Conservation (phyloP, 2,329 filamentous ascomycete species). For the Trichoderma oligosporum region DNA sequence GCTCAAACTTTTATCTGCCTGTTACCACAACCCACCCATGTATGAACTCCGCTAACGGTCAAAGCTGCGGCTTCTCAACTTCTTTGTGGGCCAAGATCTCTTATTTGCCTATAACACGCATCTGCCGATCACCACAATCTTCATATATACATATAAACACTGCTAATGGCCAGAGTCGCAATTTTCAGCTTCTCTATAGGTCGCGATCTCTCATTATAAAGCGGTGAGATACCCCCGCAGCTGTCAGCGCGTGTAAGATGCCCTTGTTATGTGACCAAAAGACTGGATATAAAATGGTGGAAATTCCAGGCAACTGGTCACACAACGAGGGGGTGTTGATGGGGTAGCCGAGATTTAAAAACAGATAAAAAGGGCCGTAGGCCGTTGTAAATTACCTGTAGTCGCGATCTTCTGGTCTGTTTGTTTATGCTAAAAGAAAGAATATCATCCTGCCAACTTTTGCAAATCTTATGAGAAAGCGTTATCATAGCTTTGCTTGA, state of each 20-base stretch:
- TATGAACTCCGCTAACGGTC: background rate
- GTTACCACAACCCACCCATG: background rate
- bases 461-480: background rate
- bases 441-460: background rate
- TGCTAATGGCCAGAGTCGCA: background rate
- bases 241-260: background rate
- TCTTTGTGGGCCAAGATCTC: background rate
- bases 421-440: too few species aligned
- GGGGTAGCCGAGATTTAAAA: background rate
- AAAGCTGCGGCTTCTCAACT: background rate
- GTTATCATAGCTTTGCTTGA: background rate
- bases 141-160: background rate
- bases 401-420: too few species aligned
- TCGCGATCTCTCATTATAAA: background rate
- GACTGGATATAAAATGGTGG: background rate
- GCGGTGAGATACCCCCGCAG: background rate
- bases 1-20: background rate
- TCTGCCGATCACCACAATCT: background rate
- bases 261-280: background rate
- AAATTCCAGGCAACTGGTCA: background rate
- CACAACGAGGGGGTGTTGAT: constrained; percentile 2
- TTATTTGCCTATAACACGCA: too few species aligned
- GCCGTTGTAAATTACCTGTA: background rate
- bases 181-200: background rate
- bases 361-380: background rate